These are phyloP conservation scores for Jacaranda mimosifolia DNA, from an alignment of 257 asterid genomes.

Conservation along the genomic window DNA sequence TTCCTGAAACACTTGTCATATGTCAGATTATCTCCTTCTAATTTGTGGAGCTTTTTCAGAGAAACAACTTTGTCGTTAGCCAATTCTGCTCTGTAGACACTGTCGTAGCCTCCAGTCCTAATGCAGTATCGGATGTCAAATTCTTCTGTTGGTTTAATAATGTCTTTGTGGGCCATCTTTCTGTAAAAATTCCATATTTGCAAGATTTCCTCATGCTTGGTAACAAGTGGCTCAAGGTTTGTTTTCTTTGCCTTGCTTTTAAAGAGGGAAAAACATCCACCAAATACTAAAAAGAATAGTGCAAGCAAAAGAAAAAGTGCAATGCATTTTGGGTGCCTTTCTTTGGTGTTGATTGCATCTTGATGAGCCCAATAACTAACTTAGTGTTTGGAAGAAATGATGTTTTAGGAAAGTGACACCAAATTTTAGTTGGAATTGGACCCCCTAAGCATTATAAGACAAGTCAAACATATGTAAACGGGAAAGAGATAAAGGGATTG, in stretches of 20 bases:
- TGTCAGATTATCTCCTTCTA: conserved; percentile 27
- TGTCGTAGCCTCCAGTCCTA: conserved; percentile 38
- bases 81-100: conserved; percentile 38
- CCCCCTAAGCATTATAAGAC: conserved; percentile 28
- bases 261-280: not conserved
- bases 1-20: not conserved
- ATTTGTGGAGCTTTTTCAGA: conserved; percentile 35
- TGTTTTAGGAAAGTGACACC: not conserved
- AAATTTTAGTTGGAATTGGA: not conserved
- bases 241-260: not conserved
- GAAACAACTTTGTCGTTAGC: conserved; percentile 24
- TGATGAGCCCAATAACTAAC: not conserved
- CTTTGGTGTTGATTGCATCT: not conserved
- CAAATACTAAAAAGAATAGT: not conserved
- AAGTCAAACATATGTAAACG: not conserved
- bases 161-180: conserved; percentile 24
- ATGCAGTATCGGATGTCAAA: conserved; percentile 31
- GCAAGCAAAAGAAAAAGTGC: not conserved
- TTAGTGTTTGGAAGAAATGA: not conserved
- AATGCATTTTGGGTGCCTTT: not conserved
- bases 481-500: conserved; percentile 12
- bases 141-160: conserved; percentile 26
- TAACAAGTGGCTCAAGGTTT: not conserved
- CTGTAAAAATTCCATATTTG: conserved; percentile 39
- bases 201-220: conserved; percentile 18